Percentiles rank a stretch among this genome's conserved stretches.
These are phyloP conservation scores for Xylaria flabelliformis DNA, from an alignment of 495 filamentous ascomycete genomes.

Conservation along the genomic window DNA sequence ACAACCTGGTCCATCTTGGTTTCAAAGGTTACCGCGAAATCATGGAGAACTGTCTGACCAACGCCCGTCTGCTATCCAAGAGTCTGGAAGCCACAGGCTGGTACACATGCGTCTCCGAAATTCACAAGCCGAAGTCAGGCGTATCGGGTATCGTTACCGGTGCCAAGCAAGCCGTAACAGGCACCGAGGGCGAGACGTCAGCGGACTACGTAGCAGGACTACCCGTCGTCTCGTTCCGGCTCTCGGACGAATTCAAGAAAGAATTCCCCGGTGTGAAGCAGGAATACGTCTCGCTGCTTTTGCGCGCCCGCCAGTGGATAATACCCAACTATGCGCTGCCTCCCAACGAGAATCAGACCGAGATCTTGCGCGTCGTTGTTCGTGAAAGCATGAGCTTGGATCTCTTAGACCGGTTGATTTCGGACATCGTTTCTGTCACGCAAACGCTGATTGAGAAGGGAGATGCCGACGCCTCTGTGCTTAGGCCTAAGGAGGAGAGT, in stretches of 20 bases:
- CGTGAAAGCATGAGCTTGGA: conserved; percentile 74
- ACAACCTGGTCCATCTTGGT: conserved; percentile 77
- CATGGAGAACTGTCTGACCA: conserved; percentile 75
- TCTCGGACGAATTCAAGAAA: conserved; percentile 67
- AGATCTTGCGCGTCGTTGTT: conserved; percentile 74
- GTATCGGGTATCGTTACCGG: conserved; percentile 33
- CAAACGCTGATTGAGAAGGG: conserved; percentile 62
- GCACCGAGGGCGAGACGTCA: conserved; percentile 53
- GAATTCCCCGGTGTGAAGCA: conserved; percentile 71
- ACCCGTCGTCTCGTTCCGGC: conserved; percentile 73
- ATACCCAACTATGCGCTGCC: conserved; percentile 78
- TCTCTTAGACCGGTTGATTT: conserved; percentile 66
- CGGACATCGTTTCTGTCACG: conserved; percentile 62
- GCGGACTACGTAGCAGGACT: conserved; percentile 71
- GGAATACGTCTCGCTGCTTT: conserved; percentile 65
- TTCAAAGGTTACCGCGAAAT: conserved; percentile 68
- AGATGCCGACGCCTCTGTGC: conserved; percentile 51
- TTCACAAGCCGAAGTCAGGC: conserved; percentile 59
- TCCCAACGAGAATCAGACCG: conserved; percentile 65
- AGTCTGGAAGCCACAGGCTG: conserved; percentile 72
- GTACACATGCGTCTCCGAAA: conserved; percentile 73
- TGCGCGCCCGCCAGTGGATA: conserved; percentile 75
- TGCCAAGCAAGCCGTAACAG: conserved; percentile 42
- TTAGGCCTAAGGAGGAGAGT: conserved; percentile 43
- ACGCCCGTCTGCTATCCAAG: conserved; percentile 70